A percentile compares a stretch with the other conserved stretches of the same genome.
phyloP scores from a whole-genome alignment of 306 rosid species.

The Delonix regia region DNA sequence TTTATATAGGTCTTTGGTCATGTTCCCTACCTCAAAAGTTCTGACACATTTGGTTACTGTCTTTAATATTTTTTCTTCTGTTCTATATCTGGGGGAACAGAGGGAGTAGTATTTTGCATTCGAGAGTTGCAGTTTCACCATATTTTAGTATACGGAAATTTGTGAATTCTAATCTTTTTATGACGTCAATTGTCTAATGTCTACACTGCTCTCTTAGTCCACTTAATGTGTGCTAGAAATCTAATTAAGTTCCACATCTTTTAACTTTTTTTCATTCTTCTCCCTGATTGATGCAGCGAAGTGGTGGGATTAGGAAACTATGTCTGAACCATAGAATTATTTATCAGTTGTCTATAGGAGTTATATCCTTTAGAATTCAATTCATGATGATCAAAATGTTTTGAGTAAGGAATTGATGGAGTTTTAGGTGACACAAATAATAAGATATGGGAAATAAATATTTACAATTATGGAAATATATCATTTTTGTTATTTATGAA shows the following conservation, averaged over 20 bases:
- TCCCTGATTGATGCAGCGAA: constrained; percentile 15
- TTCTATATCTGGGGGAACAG: not conserved
- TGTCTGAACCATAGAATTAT: constrained; percentile 18
- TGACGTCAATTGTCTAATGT: not conserved
- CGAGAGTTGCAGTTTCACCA: not conserved
- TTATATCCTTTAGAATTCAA: constrained; percentile 8
- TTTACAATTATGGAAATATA: not conserved
- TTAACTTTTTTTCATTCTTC: constrained; percentile 6
- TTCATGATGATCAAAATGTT: constrained; percentile 21
- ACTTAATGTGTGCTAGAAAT: constrained; percentile 2
- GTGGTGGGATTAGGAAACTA: not conserved
- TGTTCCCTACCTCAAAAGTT: constrained; percentile 5
- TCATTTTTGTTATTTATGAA: not conserved
- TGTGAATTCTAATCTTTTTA: not conserved
- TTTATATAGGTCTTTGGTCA: constrained; percentile 28
- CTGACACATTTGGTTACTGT: constrained; percentile 8
- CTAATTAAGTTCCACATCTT: constrained; percentile 2
- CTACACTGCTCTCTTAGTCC: not conserved
- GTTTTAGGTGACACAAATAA: not conserved
- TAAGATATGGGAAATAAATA: not conserved
- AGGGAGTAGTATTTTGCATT: not conserved
- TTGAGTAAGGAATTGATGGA: not conserved
- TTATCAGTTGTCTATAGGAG: not conserved
- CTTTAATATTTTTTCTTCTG: not conserved
- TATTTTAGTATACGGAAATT: not conserved